Conservation (phyloP, 2,329 filamentous ascomycete genomes). For the Emergomyces pasteurianus region DNA sequence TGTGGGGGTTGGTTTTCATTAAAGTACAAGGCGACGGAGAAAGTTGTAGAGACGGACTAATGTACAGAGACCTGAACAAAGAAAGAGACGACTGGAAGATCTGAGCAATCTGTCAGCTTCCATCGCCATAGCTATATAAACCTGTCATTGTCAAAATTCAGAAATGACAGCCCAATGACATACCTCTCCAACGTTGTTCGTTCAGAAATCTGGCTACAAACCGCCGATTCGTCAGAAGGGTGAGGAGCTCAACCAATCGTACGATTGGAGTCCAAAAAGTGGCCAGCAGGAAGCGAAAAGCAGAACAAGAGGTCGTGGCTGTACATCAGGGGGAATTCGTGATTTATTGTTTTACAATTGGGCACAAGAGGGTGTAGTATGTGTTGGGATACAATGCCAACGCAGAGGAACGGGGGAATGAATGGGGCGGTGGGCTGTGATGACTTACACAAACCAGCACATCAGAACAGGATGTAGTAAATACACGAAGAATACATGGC, state of each 20-base stretch:
- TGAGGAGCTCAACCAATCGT: constrained; percentile 11
- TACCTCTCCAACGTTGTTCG: constrained; percentile 5
- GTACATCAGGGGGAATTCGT: constrained; percentile 13
- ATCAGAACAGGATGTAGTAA: not conserved
- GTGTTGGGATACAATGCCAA: not conserved
- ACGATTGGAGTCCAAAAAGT: constrained; percentile 15
- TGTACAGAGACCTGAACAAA: constrained; percentile 3
- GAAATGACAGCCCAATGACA: constrained; percentile 6
- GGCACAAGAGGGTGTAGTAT: constrained; percentile 15
- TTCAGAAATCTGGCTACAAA: constrained; percentile 2
- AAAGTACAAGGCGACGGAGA: not conserved
- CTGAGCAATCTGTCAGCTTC: constrained; percentile 6
- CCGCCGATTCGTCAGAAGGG: constrained; percentile 5
- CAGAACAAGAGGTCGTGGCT: constrained; percentile 15
- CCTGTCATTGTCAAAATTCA: not conserved
- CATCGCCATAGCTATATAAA: not conserved
- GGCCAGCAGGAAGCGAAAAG: constrained; percentile 8
- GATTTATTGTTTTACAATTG: constrained; percentile 26
- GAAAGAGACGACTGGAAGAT: not conserved
- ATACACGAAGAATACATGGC: not conserved
- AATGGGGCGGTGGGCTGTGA: not conserved
- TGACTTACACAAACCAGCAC: not conserved
- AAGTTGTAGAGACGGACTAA: constrained; percentile 3
- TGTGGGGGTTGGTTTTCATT: not conserved
- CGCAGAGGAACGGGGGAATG: not conserved